Conservation (phyloP, 2,329 filamentous ascomycete species). For the Hypoxylon sp. region DNA sequence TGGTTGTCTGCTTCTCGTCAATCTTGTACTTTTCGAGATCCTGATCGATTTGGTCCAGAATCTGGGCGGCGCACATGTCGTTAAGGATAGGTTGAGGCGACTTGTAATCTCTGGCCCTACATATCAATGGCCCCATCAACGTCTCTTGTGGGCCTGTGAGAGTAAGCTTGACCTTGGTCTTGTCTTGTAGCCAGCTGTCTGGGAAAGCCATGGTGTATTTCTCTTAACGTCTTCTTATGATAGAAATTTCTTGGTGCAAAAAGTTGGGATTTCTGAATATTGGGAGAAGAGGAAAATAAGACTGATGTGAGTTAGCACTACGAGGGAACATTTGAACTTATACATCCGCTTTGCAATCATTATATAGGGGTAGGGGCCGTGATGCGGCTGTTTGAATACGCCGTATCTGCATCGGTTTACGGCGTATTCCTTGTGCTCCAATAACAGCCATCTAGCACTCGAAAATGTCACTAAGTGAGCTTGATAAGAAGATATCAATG, state of each 20-base stretch:
- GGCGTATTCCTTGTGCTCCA: conserved; percentile 2
- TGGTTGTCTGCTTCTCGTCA: conserved; percentile 21
- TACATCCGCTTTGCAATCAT: too few relatives aligned
- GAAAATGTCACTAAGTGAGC: too few relatives aligned
- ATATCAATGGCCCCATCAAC: conserved; percentile 38
- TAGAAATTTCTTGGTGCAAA: too few relatives aligned
- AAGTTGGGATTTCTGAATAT: too few relatives aligned
- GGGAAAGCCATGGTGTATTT: neutral
- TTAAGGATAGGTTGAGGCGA: conserved; percentile 35
- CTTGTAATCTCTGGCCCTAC: conserved; percentile 37
- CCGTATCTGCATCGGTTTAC: conserved; percentile 16
- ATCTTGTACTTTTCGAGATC: conserved; percentile 37
- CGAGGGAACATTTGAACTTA: too few relatives aligned
- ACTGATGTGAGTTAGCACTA: too few relatives aligned
- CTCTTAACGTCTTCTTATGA: too few relatives aligned
- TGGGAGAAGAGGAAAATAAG: too few relatives aligned
- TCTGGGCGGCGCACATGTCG: conserved; percentile 32
- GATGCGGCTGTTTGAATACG: too few relatives aligned
- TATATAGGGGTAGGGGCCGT: too few relatives aligned
- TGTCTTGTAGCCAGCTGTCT: neutral
- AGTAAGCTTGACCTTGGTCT: conserved; percentile 29
- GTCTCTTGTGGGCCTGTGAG: conserved; percentile 40
- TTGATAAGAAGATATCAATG: too few relatives aligned
- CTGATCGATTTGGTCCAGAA: conserved; percentile 38
- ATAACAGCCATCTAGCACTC: too few relatives aligned